phyloP scores from a whole-genome alignment of 2,329 filamentous ascomycete species.

The Fusarium domesticum region DNA sequence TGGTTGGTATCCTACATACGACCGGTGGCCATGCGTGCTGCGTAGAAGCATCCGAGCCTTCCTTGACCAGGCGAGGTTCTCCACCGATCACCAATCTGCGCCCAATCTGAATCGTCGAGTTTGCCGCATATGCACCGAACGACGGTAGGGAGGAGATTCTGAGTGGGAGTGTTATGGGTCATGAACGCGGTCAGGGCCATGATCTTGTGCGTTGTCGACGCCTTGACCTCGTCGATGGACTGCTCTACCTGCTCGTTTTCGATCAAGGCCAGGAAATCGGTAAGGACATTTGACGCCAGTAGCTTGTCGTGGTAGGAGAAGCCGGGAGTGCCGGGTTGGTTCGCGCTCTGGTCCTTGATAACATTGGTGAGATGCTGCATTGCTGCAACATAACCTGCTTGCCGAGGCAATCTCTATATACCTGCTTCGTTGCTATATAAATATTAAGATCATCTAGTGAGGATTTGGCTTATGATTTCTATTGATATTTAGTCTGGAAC shows the following conservation, averaged over 20 bases:
- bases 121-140: slow-evolving; percentile 12
- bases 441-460: too few species aligned
- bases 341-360: too few species aligned
- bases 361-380: too few species aligned
- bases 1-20: slow-evolving; percentile 43
- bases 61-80: slow-evolving; percentile 1
- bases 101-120: neutral
- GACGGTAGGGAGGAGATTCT: slow-evolving; percentile 1
- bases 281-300: neutral
- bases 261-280: neutral
- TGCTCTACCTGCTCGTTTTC: slow-evolving; percentile 7
- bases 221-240: slow-evolving; percentile 6
- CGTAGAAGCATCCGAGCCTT: slow-evolving; percentile 12
- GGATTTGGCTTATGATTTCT: too few species aligned
- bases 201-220: slow-evolving; percentile 8
- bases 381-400: too few species aligned
- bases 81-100: slow-evolving; percentile 2
- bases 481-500: too few species aligned
- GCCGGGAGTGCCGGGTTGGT: neutral
- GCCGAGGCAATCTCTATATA: too few species aligned
- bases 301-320: slow-evolving; percentile 3
- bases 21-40: slow-evolving; percentile 40
- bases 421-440: too few species aligned
- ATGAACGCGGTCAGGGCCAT: slow-evolving; percentile 7
- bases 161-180: slow-evolving; percentile 3